Percentiles rank a stretch among this genome's conserved stretches.
These are phyloP conservation scores for Triticum timopheevii DNA, from an alignment of 176 grass and related monocot genomes.

Conservation along the genomic window DNA sequence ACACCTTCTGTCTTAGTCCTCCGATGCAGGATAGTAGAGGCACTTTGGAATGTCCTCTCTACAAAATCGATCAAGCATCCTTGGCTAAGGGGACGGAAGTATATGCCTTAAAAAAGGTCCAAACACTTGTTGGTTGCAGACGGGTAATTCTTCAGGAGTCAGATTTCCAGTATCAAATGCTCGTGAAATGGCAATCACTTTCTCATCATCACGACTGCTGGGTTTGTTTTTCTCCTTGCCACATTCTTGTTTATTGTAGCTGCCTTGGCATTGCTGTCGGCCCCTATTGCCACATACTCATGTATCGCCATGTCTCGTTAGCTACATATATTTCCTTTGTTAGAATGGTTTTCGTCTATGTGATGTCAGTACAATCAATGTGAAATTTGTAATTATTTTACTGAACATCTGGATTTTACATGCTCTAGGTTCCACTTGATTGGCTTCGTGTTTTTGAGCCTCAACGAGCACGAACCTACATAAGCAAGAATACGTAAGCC, in stretches of 20 bases:
- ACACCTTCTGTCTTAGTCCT: slow-evolving; percentile 50
- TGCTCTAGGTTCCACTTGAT: slow-evolving; percentile 59
- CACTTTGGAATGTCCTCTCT: slow-evolving; percentile 42
- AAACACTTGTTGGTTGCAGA: slow-evolving; percentile 56
- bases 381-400: slow-evolving; percentile 18
- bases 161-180: slow-evolving; percentile 45
- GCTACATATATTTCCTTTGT: not conserved
- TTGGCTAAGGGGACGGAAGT: slow-evolving; percentile 8
- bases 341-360: not conserved
- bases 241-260: not conserved
- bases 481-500: slow-evolving; percentile 46
- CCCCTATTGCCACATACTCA: not conserved
- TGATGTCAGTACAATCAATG: not conserved
- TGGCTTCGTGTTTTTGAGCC: slow-evolving; percentile 55
- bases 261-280: not conserved
- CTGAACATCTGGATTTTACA: not conserved
- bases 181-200: slow-evolving; percentile 69
- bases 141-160: slow-evolving; percentile 32
- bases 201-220: slow-evolving; percentile 74
- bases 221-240: slow-evolving; percentile 37
- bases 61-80: slow-evolving; percentile 2
- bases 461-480: slow-evolving; percentile 28
- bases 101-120: slow-evolving; percentile 42
- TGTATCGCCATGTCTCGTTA: not conserved
- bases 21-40: slow-evolving; percentile 33